Conservation (phyloP, 1,284 basidiomycete genomes). For the Trichosporon coremiiforme region DNA sequence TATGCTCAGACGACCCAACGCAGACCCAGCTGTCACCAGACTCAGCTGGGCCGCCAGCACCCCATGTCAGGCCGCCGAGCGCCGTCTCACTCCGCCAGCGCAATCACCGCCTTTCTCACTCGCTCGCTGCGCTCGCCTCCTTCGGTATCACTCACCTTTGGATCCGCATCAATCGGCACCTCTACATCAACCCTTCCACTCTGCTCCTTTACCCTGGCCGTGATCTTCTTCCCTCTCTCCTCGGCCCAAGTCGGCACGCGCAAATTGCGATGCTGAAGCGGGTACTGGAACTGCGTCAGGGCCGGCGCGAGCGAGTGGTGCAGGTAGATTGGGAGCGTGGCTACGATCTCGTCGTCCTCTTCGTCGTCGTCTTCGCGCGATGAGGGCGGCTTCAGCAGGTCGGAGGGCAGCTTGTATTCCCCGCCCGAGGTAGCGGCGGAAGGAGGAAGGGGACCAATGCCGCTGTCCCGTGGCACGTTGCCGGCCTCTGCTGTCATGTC, state of each 20-base stretch:
- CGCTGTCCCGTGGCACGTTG: constrained; percentile 3
- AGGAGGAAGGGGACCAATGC: background rate
- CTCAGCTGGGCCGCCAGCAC: too few species aligned
- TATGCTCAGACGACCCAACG: too few species aligned
- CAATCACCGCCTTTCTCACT: too few species aligned
- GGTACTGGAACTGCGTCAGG: constrained; percentile 54
- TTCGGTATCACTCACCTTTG: constrained; percentile 37
- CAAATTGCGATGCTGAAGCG: constrained; percentile 46
- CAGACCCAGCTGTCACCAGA: too few species aligned
- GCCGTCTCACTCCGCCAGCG: too few species aligned
- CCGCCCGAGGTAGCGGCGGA: background rate
- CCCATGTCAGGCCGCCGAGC: too few species aligned
- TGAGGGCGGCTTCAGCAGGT: background rate
- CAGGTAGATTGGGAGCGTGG: constrained; percentile 53
- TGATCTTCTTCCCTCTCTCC: constrained; percentile 50
- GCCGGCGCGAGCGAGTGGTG: constrained; percentile 40
- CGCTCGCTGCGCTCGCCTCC: too few species aligned
- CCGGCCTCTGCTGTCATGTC: background rate
- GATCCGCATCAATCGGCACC: constrained; percentile 51
- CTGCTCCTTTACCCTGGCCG: constrained; percentile 51
- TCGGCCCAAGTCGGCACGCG: constrained; percentile 46
- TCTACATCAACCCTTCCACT: constrained; percentile 53
- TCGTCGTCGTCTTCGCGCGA: constrained; percentile 34
- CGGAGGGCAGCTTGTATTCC: background rate
- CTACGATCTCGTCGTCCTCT: constrained; percentile 44